Conservation (phyloP, 2,329 filamentous ascomycete species). For the Magnaporthales sp. region DNA sequence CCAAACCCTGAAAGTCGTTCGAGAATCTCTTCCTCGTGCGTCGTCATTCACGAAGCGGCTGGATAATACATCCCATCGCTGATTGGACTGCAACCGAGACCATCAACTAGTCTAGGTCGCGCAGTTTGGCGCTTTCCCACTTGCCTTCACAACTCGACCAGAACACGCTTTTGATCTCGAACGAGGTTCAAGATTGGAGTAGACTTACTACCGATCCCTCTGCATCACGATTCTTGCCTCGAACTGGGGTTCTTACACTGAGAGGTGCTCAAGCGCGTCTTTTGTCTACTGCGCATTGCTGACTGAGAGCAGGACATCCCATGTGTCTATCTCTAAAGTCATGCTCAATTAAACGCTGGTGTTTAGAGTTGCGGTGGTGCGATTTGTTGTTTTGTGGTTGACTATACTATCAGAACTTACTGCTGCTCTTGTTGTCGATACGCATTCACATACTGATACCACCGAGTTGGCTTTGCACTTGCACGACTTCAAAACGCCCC, state of each 20-base stretch:
- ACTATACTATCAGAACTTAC: constrained; percentile 33
- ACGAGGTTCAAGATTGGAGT: constrained; percentile 16
- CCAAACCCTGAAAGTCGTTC: constrained; percentile 15
- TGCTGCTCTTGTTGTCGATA: constrained; percentile 18
- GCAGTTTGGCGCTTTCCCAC: constrained; percentile 42
- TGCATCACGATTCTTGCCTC: not conserved
- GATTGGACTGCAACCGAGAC: constrained; percentile 17
- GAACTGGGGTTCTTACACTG: not conserved
- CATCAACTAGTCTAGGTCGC: constrained; percentile 38
- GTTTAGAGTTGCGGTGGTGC: constrained; percentile 37
- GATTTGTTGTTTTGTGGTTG: constrained; percentile 37
- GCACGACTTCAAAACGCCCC: constrained; percentile 29
- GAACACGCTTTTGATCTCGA: constrained; percentile 42
- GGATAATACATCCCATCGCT: constrained; percentile 8
- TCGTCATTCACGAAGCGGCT: constrained; percentile 37
- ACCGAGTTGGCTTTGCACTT: constrained; percentile 17
- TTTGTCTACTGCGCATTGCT: not conserved
- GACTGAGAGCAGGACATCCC: not conserved
- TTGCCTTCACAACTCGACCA: constrained; percentile 38
- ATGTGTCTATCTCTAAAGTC: not conserved
- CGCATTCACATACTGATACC: not conserved
- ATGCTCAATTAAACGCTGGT: not conserved
- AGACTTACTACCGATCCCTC: not conserved
- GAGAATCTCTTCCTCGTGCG: constrained; percentile 41
- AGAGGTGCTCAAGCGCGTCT: not conserved